Base-by-base conservation (phyloP, 768 basidiomycete genomes). In the Plicaturopsis crispa region DNA sequence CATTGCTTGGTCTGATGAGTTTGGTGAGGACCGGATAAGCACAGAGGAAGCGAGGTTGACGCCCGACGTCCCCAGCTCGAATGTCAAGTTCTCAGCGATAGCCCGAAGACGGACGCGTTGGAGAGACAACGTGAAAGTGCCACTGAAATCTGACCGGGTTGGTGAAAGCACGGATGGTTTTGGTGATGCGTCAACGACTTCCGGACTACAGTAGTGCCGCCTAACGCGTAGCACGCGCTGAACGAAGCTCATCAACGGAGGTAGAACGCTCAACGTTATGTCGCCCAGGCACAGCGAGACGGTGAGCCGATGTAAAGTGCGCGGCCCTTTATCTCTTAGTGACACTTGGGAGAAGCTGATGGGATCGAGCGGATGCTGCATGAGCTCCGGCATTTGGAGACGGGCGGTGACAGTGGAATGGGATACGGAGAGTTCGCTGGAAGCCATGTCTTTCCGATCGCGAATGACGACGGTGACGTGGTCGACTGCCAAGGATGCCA, bases 41-140 rank as follows among this genome's bases (percentile, higher is more conserved):
- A 56, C 39, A 12, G 61, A 65, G 4, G 67, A 66, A 7, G 57
- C 54, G 28, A 60, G 51, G 37, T 63, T 66, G 7, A 72, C 42
- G 10, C 55, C 56, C 3, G 64, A 57, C 18, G 73, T 50, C 12
- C 70, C 71, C 39, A 80, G 67, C 37, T 82, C 84, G 39, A 84
- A 70, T 13, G 74, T 62, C 20, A 88, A 63, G 48, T 78, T 85
- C 50, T 81, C 80, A 5, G 84, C 82, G 4, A 73, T 78, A 6
- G 82, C 82, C 39, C 70, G 72, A n/a, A 84, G 49, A 19, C 65
- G 66, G 31, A 82, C 45, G 6, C 53, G 62, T 5, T 58, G 62
- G 34, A 80, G 47, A 24, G 59, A 58, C 5, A 72, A 51, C 4
- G 68, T 55, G 10, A 72, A 31, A 36, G 77, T 68, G 5, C n/a